Evolutionary conservation across 768 basidiomycete species (phyloP).

Genomic region (Inosperma sp.): DNA sequence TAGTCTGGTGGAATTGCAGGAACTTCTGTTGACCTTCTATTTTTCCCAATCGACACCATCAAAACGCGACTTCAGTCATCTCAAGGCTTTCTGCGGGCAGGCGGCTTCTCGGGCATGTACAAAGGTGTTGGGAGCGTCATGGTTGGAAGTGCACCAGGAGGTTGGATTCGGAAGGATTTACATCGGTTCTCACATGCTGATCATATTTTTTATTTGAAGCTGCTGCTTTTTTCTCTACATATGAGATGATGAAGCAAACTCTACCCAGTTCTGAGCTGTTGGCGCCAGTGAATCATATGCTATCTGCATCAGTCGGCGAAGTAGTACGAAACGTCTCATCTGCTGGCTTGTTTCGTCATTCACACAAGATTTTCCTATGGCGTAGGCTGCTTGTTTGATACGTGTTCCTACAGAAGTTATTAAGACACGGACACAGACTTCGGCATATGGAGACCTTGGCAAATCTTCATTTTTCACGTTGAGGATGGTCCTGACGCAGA

Average conservation of each 20-base stretch:
- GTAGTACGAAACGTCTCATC: slow-evolving; percentile 31
- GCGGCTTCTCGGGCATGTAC: slow-evolving; percentile 89
- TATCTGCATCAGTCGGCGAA: slow-evolving; percentile 46
- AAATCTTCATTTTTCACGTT: slow-evolving; percentile 60
- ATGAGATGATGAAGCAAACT: slow-evolving; percentile 80
- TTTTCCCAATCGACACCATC: slow-evolving; percentile 95
- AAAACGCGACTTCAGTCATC: slow-evolving; percentile 92
- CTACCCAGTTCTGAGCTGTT: slow-evolving; percentile 60
- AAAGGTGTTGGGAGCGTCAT: slow-evolving; percentile 92
- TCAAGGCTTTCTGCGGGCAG: slow-evolving; percentile 79
- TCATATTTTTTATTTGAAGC: slow-evolving; percentile 46
- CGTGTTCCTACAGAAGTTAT: slow-evolving; percentile 96
- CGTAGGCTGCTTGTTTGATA: slow-evolving; percentile 80
- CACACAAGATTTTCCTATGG: slow-evolving; percentile 4
- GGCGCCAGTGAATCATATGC: slow-evolving; percentile 49
- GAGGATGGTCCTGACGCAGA: slow-evolving; percentile 48
- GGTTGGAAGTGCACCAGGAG: slow-evolving; percentile 93
- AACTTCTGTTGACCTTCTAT: slow-evolving; percentile 87
- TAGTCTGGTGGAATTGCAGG: slow-evolving; percentile 93
- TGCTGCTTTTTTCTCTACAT: slow-evolving; percentile 91
- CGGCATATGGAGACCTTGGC: slow-evolving; percentile 56
- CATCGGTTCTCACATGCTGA: background rate
- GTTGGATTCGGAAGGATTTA: slow-evolving; percentile 35
- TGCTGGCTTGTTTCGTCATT: slow-evolving; percentile 9
- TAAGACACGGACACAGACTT: slow-evolving; percentile 89